Evolutionary conservation across 2,329 filamentous ascomycete species (phyloP).

Genomic region (Cladophialophora psammophila): DNA sequence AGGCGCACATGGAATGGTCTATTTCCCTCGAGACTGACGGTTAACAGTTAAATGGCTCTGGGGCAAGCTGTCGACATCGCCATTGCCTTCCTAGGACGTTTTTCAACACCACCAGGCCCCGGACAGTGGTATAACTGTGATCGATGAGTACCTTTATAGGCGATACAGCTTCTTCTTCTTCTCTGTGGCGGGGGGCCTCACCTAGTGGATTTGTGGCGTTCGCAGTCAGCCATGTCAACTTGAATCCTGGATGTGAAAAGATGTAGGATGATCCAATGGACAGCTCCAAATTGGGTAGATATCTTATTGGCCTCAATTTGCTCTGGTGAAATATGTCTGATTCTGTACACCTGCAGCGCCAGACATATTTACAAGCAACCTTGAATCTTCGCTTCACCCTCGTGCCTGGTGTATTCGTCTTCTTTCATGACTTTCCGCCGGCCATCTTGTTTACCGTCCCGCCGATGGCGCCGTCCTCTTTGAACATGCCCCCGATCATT

Average conservation of each 20-base stretch:
- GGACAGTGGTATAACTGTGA: no score
- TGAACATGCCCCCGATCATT: conserved; percentile 18
- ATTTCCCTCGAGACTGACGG: neutral
- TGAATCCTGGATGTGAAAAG: no score
- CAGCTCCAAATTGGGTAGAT: neutral
- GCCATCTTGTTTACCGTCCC: conserved; percentile 30
- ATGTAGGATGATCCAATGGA: no score
- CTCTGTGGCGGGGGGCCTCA: no score
- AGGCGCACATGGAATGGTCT: conserved; percentile 11
- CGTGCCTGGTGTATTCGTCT: neutral
- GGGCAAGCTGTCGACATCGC: neutral
- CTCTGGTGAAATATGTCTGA: neutral
- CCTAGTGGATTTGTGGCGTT: no score
- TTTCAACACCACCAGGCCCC: no score
- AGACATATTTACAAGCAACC: neutral
- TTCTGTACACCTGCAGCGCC: neutral
- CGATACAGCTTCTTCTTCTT: no score
- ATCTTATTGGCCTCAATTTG: neutral
- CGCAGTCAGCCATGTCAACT: no score
- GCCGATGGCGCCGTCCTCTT: conserved; percentile 27
- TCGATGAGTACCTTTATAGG: no score
- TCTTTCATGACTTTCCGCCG: conserved; percentile 19
- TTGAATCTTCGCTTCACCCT: neutral
- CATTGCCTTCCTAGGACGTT: neutral
- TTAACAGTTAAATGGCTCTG: neutral